Evolutionary conservation across 2,329 filamentous ascomycete species (phyloP), one percentile per base, ranked within the genome.

Genomic region (Neoarthrinium moseri): DNA sequence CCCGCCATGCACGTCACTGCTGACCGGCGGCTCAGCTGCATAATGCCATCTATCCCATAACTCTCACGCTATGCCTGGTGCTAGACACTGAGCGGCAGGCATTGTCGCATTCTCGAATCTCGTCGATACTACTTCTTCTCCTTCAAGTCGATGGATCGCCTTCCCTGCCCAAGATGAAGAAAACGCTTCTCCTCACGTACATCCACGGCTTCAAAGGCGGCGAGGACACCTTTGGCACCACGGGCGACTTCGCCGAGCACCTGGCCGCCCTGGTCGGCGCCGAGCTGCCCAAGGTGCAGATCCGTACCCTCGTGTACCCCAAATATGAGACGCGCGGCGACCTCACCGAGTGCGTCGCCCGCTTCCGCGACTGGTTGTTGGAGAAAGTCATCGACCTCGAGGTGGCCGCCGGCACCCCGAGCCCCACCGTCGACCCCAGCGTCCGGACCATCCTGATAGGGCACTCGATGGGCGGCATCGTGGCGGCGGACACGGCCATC

Each of bases 341-440:
- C 61, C 68, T 94, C 38, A 72, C 75, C 37, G 79, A 86, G 50
- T 87, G 84, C 61, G 87, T 92, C 48, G 73, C 74, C 49, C 75
- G 81, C 22, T 91, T 94, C 67, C 82, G 84, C 53, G 84, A 88
- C 68, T 94, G 89, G 89, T 81, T 97, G 13, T 83, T 91, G 54
- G 86, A 96, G 62, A 89, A 89, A 58, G 89, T 97, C 57, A 96
- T 97, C 57, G 94, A 97, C 65, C 75, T 96, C 58, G 92, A 99
- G 69, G 91, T 96, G 47, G 83, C 79, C 22, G 87, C 88, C 55
- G 77, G 78, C 46, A 62, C 60, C 3, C 57, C 59, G 22, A 58
- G 55, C 8, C 61, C 61, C 21, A 64, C 61, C 26, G 51, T 64
- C 48, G 59, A 64, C 20, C 61, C 61, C 22, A 59, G 57, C 27